Base-by-base conservation (phyloP, 495 filamentous ascomycete species). In the Lophium mytilinum region DNA sequence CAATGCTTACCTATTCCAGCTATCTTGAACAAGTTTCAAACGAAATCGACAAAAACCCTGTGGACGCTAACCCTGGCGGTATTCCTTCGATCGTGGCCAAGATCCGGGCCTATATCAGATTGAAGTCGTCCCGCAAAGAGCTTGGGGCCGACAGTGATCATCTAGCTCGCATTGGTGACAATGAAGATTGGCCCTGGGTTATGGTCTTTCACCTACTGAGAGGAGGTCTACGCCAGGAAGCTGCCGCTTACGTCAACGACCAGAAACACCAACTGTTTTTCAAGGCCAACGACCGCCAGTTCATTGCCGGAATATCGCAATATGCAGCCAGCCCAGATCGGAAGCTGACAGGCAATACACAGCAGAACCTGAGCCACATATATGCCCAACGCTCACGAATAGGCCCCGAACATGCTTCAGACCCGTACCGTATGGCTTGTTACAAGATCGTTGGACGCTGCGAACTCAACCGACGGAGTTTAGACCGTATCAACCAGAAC, bases 391-490 rank as follows among this genome's bases (percentile, higher is more conserved):
- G 89, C 41, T 74, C 81, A 17, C 82, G 87, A 45, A 88, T 91
- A 66, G 87, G 89, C 10, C 89, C 95, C 52, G 85, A 90, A 57
- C 85, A 86, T 12, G 82, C 92, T 60, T 30, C 24, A 30, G 92
- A 99, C 74, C 94, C 93, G 37, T 99, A 93, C 72, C 83, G 90
- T 42, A 90, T 95, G 82, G 91, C 91, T 14, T 96, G 95, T 69
- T 97, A 96, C 78, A 97, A 97, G 72, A 83, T 99, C 53, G 85
- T 97, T 63, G 93, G 93, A 46, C 89, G 93, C 35, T 96, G 91
- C 72, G 93, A 97, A 63, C 79, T 99, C 17, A 77, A 72, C 57
- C 85, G 85, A 50, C 81, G 90, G 60, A 88, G 79, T 54, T 76
- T 96, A 10, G 88, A 94, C n/a, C 80, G 81, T 47, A 77, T 97